A percentile compares a stretch with the other conserved stretches of the same genome.
Evolutionary conservation across 2,329 filamentous ascomycete genomes (phyloP).

Genomic region (Colletotrichum somersetense): DNA sequence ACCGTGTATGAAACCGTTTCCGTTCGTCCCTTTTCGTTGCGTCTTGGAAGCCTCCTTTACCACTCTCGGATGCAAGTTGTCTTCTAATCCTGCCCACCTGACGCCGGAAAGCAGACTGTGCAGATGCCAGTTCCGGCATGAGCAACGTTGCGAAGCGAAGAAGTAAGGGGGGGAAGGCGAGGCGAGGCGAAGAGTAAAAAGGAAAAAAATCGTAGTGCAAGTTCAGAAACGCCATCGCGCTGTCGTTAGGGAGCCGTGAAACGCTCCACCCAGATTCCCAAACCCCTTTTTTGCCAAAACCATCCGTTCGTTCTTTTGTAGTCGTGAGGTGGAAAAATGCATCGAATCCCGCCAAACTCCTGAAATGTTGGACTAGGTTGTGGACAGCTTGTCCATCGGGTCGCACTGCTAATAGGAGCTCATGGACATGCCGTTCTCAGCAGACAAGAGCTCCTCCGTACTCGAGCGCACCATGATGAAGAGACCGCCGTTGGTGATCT

Average conservation of each 20-base stretch:
- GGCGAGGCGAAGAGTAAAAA: neutral
- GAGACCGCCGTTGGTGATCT: constrained; percentile 6
- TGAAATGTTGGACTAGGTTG: neutral
- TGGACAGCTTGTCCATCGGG: neutral
- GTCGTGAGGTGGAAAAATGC: neutral
- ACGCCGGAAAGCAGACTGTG: constrained; percentile 17
- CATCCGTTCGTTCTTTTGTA: constrained; percentile 7
- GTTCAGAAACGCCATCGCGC: constrained; percentile 28
- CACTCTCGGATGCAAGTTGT: constrained; percentile 26
- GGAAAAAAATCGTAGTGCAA: constrained; percentile 22
- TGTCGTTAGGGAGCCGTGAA: constrained; percentile 22
- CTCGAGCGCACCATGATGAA: constrained; percentile 19
- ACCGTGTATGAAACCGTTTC: constrained; percentile 6
- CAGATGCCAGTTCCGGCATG: neutral
- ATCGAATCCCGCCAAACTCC: neutral
- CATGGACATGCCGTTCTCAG: constrained; percentile 31
- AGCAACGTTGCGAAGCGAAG: neutral
- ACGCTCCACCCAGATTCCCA: neutral
- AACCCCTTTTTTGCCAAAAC: neutral
- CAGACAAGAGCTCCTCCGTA: constrained; percentile 5
- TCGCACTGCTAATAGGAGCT: neutral
- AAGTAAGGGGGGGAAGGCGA: neutral
- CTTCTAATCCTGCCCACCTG: neutral
- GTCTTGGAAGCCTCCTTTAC: neutral
- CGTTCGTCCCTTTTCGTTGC: neutral